phyloP scores from a whole-genome alignment of 805 yeast genomes.

The Ogataea siamensis region DNA sequence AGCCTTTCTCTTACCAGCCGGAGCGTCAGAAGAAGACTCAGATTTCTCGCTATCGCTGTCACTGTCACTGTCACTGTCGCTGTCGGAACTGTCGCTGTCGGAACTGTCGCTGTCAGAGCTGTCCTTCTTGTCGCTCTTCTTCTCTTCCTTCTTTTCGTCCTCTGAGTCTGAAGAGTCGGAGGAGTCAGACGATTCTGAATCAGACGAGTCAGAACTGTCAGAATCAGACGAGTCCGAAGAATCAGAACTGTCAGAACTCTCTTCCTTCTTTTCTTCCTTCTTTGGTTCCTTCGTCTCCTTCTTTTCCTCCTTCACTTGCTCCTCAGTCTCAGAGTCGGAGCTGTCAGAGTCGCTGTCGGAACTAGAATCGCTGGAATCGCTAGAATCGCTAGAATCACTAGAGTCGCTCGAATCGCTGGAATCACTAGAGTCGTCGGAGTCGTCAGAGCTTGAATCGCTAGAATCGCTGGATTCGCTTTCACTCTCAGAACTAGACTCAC shows the following conservation, averaged over 20 bases:
- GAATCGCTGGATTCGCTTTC: conserved; percentile 9
- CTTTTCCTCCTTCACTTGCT: conserved; percentile 2
- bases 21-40: conserved; percentile 27
- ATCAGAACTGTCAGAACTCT: conserved; percentile 3
- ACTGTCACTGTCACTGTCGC: no score
- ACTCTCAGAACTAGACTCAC: conserved; percentile 8
- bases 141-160: conserved; percentile 23
- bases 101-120: conserved; percentile 18
- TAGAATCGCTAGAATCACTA: conserved; percentile 12
- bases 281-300: neutral
- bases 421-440: conserved; percentile 9
- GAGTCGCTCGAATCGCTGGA: conserved; percentile 11
- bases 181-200: conserved; percentile 18
- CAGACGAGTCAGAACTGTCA: conserved; percentile 15
- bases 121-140: conserved; percentile 22
- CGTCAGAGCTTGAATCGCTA: conserved; percentile 11
- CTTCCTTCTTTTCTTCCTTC: conserved; percentile 3
- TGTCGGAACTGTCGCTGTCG: conserved; percentile 17
- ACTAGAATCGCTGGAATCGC: conserved; percentile 20
- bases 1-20: conserved; percentile 41
- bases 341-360: no score
- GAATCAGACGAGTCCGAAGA: conserved; percentile 23
- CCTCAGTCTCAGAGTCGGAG: conserved; percentile 20
- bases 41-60: conserved; percentile 10
- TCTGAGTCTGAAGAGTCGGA: conserved; percentile 19